Base-by-base conservation (phyloP, 495 filamentous ascomycete genomes). In the Trichoderma orchidacearum region DNA sequence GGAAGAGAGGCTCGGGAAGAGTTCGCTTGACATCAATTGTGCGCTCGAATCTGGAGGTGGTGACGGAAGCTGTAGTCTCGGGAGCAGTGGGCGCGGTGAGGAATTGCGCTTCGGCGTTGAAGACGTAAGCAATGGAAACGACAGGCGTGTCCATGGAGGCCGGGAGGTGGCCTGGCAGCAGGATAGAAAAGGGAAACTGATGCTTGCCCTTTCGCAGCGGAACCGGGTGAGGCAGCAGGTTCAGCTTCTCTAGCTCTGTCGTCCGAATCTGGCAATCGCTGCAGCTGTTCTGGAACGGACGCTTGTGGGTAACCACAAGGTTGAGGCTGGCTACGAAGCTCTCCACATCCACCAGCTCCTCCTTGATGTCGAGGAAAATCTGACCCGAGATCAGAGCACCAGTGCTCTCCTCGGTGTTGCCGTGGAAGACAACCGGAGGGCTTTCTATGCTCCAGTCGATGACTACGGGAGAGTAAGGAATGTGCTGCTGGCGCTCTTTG, bases 311-410 rank as follows among this genome's bases (percentile, higher is more conserved):
- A 30, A 82, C 78, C 54, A 80, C 81, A 31, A 81, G 79, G 52
- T 80, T 70, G 32, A 99, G 76, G 30, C 68, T 76, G 69, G 93
- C 85, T 21, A 79, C 74, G 61, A 95, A 83, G 34, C 70, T 77
- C 30, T 85, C 81, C 48, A 96, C 68, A n/a, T 78, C 79, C 32
- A 90, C 68, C 5, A 70, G 67, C 1, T 81, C 71, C 35, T 89
- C 83, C 38, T 78, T 73, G 64, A 95, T 75, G 28, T 76, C 68
- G n/a, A 96, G 66, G 57, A 83, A 79, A 58, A 97, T 71, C 56
- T 89, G 88, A 35, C 90, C 91, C 1, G 89, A 95, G 36, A 97
- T 80, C 34, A 99, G 71, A 6, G 93, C 90, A 54, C 93, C 93
- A 6, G 84, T 87, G 25, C 90, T 96, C 60, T 78, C 79, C 51